Evolutionary conservation across 202 grass and related monocot species (phyloP).

Genomic region (Sporobolus alterniflorus): DNA sequence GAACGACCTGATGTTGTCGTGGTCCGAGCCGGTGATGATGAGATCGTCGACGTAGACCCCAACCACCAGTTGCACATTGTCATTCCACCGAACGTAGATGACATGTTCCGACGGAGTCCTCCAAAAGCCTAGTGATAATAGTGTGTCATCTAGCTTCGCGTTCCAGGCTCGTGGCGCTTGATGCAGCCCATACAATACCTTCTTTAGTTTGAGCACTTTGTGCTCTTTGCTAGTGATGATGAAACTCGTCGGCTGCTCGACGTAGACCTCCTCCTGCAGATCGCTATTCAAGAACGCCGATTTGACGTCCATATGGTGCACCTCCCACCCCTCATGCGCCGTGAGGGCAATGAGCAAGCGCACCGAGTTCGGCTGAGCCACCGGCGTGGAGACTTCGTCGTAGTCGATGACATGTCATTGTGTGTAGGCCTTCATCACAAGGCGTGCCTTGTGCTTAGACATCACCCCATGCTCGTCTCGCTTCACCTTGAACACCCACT

Average conservation of each 20-base stretch:
- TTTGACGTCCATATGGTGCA: no score
- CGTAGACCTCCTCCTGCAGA: background rate
- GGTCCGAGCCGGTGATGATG: background rate
- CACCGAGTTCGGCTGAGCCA: no score
- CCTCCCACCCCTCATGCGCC: no score
- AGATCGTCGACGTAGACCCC: background rate
- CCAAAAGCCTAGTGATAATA: background rate
- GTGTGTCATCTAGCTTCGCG: background rate
- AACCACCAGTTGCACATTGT: background rate
- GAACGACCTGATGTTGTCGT: background rate
- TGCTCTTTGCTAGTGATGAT: background rate
- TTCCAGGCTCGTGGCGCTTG: background rate
- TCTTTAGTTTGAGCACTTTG: background rate
- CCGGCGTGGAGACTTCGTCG: no score
- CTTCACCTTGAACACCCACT: no score
- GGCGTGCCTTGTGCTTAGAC: no score
- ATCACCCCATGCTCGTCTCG: no score
- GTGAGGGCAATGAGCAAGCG: no score
- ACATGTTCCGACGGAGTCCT: background rate
- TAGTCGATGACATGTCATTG: no score
- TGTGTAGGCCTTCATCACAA: no score
- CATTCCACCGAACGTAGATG: background rate
- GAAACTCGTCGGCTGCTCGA: background rate
- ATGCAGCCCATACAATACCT: background rate
- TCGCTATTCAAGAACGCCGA: background rate